Conservation (phyloP, 2,329 filamentous ascomycete species). For the Golovinomyces cichoracearum region DNA sequence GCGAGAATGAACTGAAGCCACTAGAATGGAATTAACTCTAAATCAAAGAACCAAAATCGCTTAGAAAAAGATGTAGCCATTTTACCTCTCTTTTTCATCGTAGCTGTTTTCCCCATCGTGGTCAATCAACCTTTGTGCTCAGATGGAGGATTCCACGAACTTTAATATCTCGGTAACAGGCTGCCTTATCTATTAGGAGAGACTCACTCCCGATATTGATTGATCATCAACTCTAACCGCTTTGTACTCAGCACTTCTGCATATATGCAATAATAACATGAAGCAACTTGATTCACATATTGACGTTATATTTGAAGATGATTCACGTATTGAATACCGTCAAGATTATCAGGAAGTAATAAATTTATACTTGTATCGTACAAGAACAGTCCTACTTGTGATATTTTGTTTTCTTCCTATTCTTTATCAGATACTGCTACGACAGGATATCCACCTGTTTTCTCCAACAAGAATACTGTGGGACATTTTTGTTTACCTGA, state of each 20-base stretch:
- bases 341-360: constrained; percentile 12
- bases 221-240: too few species aligned
- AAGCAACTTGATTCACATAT: constrained; percentile 7
- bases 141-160: too few species aligned
- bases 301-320: constrained; percentile 11
- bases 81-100: not conserved
- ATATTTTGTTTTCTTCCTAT: constrained; percentile 10
- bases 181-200: too few species aligned
- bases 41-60: not conserved
- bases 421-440: constrained; percentile 12
- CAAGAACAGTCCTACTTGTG: constrained; percentile 7
- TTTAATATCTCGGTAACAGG: too few species aligned
- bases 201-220: too few species aligned
- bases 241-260: too few species aligned
- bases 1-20: constrained; percentile 42
- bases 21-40: constrained; percentile 5
- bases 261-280: constrained; percentile 13
- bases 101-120: not conserved
- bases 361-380: constrained; percentile 3
- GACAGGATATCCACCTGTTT: constrained; percentile 16
- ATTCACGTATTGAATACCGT: constrained; percentile 12
- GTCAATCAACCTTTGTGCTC: too few species aligned
- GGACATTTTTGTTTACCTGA: constrained; percentile 31
- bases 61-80: too few species aligned
- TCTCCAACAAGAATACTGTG: constrained; percentile 27